Conservation (phyloP, 2,329 filamentous ascomycete genomes). For the Ascochyta koolunga region DNA sequence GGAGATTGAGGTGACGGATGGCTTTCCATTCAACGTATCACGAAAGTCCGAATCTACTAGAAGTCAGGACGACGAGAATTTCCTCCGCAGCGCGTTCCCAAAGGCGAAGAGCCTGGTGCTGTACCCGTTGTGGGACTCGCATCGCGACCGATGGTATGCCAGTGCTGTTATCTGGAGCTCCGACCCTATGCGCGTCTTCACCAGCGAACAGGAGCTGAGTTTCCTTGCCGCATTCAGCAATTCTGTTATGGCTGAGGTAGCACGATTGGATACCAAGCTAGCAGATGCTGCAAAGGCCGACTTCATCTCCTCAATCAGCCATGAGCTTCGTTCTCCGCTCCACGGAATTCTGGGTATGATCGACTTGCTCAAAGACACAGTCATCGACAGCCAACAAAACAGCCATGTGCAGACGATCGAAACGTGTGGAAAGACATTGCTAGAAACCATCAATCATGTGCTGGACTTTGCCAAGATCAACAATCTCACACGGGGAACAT, state of each 20-base stretch:
- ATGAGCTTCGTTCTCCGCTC: constrained; percentile 66
- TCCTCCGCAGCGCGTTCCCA: constrained; percentile 42
- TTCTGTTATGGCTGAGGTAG: constrained; percentile 49
- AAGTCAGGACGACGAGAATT: constrained; percentile 43
- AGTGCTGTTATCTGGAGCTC: constrained; percentile 48
- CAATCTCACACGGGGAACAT: constrained; percentile 39
- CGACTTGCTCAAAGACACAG: constrained; percentile 43
- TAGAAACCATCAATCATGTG: constrained; percentile 52
- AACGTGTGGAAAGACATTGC: constrained; percentile 48
- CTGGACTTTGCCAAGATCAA: constrained; percentile 52
- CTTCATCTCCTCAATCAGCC: constrained; percentile 65
- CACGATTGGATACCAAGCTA: constrained; percentile 46
- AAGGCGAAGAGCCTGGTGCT: constrained; percentile 47
- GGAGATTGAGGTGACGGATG: constrained; percentile 25
- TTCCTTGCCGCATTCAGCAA: constrained; percentile 49
- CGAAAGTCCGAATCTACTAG: constrained; percentile 37
- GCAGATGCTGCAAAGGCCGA: constrained; percentile 60
- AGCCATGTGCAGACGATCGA: constrained; percentile 46
- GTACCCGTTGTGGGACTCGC: constrained; percentile 50
- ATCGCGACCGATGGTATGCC: constrained; percentile 48
- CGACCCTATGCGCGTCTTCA: constrained; percentile 47
- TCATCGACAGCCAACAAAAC: constrained; percentile 49
- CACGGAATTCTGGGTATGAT: constrained; percentile 62
- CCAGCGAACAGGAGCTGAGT: constrained; percentile 45
- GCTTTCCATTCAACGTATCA: constrained; percentile 30